A percentile compares a stretch with the other conserved stretches of the same genome.
Evolutionary conservation across 441 rosid species (phyloP).

Genomic region (Populus hybrid): DNA sequence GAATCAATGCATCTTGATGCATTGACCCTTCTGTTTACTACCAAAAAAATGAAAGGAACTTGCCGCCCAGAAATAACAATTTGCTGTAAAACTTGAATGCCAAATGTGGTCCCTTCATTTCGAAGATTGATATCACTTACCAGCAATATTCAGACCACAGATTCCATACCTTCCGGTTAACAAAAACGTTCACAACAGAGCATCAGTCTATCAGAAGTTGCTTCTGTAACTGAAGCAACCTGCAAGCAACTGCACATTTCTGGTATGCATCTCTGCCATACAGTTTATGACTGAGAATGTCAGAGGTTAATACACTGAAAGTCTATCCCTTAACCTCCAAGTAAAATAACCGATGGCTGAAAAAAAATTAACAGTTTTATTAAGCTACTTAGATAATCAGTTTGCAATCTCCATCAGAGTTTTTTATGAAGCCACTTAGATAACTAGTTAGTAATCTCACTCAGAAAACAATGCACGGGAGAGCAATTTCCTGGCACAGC

Average conservation of each 20-base stretch:
- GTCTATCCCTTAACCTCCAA: not conserved
- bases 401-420: no score
- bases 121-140: not conserved
- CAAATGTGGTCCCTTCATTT: no score
- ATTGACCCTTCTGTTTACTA: no score
- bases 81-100: no score
- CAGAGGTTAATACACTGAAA: not conserved
- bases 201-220: not conserved
- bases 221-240: not conserved
- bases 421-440: not conserved
- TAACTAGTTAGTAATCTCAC: not conserved
- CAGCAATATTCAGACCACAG: not conserved
- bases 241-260: not conserved
- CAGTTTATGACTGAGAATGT: not conserved
- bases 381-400: no score
- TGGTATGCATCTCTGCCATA: not conserved
- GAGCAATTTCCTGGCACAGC: not conserved
- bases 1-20: no score
- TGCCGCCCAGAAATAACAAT: no score
- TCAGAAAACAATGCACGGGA: not conserved
- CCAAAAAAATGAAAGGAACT: not conserved
- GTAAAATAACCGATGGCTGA: not conserved
- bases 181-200: not conserved
- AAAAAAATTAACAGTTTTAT: not conserved
- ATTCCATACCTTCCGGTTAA: not conserved